phyloP scores from a whole-genome alignment of 2,329 filamentous ascomycete species.

The Aspergillus neotritici region DNA sequence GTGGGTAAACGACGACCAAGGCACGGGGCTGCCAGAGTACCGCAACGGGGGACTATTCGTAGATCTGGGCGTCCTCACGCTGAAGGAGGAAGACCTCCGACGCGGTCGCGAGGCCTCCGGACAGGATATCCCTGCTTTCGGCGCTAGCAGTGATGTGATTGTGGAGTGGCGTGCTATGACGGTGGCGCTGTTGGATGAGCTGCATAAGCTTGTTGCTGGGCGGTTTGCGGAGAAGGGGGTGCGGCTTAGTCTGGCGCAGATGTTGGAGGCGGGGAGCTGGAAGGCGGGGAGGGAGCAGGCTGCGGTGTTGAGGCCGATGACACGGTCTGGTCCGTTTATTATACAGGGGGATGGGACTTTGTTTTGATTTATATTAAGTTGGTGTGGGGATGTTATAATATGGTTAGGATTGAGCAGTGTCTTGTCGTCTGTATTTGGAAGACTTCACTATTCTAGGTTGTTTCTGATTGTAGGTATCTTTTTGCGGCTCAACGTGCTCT shows the following conservation, averaged over 20 bases:
- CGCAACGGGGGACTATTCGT: constrained; percentile 66
- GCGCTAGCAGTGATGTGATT: constrained; percentile 55
- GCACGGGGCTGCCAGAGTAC: constrained; percentile 67
- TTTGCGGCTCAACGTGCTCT: no score
- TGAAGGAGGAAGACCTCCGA: constrained; percentile 45
- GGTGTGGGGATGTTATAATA: no score
- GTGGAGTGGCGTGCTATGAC: constrained; percentile 63
- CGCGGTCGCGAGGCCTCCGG: constrained; percentile 44
- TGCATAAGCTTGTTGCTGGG: constrained; percentile 48
- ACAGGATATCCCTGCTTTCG: constrained; percentile 43
- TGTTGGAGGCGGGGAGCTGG: constrained; percentile 52
- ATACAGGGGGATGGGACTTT: constrained; percentile 38
- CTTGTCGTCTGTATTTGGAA: no score
- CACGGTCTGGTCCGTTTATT: constrained; percentile 34
- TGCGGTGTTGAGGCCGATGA: constrained; percentile 28
- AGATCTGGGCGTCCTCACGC: constrained; percentile 50
- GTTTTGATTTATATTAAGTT: constrained; percentile 24
- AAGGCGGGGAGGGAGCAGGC: constrained; percentile 41
- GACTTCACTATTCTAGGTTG: no score
- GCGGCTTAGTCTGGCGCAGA: constrained; percentile 44
- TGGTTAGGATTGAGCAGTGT: no score
- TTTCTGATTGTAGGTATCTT: no score
- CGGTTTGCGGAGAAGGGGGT: constrained; percentile 32
- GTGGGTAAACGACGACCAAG: constrained; percentile 50
- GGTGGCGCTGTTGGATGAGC: constrained; percentile 53